These are phyloP conservation scores for Tolypocladium pustulatum DNA, from an alignment of 2,329 filamentous ascomycete genomes.

Conservation along the genomic window DNA sequence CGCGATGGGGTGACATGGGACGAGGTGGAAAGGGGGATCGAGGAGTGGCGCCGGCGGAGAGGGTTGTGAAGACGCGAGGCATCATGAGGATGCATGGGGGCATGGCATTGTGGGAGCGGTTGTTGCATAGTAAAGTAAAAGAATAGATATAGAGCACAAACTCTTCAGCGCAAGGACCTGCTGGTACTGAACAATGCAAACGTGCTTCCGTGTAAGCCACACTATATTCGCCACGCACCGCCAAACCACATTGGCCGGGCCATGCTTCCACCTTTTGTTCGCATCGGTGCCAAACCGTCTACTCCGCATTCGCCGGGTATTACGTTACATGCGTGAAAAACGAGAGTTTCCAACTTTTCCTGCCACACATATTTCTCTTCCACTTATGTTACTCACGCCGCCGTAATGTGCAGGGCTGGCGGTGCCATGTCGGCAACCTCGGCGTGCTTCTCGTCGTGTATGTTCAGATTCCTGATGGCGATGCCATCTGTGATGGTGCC, in stretches of 20 bases:
- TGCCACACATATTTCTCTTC: not conserved
- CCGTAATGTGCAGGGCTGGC: not conserved
- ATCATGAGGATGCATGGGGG: not conserved
- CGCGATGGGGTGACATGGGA: constrained; percentile 65
- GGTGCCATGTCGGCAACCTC: not conserved
- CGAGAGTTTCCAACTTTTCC: not conserved
- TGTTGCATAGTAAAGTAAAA: not conserved
- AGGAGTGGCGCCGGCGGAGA: constrained; percentile 68
- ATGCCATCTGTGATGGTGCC: constrained; percentile 16
- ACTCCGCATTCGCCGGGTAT: not conserved
- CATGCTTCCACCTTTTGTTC: not conserved
- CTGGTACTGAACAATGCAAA: not conserved
- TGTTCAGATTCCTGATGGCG: constrained; percentile 20
- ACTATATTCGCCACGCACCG: not conserved
- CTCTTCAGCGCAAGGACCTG: not conserved
- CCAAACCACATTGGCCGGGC: not conserved
- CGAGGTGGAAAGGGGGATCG: constrained; percentile 71
- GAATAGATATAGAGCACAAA: not conserved
- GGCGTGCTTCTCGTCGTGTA: constrained; percentile 14
- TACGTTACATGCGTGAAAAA: not conserved
- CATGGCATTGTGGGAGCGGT: not conserved
- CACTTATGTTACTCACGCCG: not conserved
- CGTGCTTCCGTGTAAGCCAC: not conserved
- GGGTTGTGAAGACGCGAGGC: constrained; percentile 22
- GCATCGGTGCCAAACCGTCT: not conserved